Base-by-base conservation (phyloP, 169 alveolate genomes). In the Eimeria necatrix region DNA sequence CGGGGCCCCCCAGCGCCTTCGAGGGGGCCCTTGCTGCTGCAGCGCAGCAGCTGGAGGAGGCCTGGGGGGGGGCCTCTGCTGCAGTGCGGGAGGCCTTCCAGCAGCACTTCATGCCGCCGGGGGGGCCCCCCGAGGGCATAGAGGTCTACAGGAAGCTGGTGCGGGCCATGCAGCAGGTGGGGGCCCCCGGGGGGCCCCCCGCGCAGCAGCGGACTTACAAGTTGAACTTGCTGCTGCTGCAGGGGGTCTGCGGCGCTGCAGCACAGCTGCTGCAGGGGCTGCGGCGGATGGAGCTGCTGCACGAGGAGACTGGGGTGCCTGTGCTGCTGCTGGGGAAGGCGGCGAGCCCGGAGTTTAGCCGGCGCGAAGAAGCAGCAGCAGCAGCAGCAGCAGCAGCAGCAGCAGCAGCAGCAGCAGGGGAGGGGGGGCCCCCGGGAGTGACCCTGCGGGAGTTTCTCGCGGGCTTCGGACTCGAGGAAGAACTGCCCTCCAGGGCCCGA, bases 241-340 rank as follows among this genome's bases (percentile, higher is more conserved):
- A 20, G 24, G 83, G 53, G 4, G 53, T 71, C n/a, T 71, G 83
- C 83, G 53, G n/a, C 24, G 52, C 83, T 5, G 83, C 83, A 26
- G n/a, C 53, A 7, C 56, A 71, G 46, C 26, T 22, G n/a, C 16
- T 71, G 83, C 26, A 32, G 16, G 53, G 24, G 83, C n/a, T 71
- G 52, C 26, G 18, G 5, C 3, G 0, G 0, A 49, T 71, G 8
- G 52, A 71, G 0, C 24, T 14, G 5, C 6, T 71, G 53, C 24
- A 71, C 53, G 3, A 14, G 5, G 46, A 49, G 5, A 32, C 83
- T 12, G 12, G n/a, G 0, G 46, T 8, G 0, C 83, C 83, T 3
- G 83, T 71, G 53, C 20, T 53, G 14, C 26, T 71, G 14, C 53
- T 71, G 4, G 52, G n/a, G 53, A 6, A 32, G 41, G 2, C 0